These are phyloP conservation scores for Metrosideros polymorpha DNA, from an alignment of 441 rosid species.

Conservation along the genomic window DNA sequence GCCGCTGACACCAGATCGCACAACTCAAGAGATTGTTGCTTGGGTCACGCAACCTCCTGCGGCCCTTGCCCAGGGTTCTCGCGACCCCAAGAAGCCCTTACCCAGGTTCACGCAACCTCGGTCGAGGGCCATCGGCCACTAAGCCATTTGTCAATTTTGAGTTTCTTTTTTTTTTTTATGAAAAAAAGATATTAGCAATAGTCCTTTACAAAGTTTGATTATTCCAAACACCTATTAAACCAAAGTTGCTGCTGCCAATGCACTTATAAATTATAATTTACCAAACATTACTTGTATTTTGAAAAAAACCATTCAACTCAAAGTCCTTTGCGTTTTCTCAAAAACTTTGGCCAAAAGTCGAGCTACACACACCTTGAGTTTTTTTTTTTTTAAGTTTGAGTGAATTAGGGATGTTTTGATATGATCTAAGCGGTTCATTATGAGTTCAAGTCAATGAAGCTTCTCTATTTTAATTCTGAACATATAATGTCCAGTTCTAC, in stretches of 20 bases:
- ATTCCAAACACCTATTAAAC: background rate
- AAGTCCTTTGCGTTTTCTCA: background rate
- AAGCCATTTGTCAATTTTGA: background rate
- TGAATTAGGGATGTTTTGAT: background rate
- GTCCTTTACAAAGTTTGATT: background rate
- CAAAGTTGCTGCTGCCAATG: background rate
- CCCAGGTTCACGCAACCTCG: background rate
- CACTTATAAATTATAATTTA: background rate
- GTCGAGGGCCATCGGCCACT: fast-evolving
- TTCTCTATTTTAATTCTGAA: background rate
- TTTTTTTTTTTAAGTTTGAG: too few species aligned
- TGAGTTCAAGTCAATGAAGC: background rate
- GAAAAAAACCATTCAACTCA: fast-evolving
- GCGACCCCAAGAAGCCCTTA: background rate
- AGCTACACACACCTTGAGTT: background rate
- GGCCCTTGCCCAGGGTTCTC: too few species aligned
- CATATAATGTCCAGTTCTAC: background rate
- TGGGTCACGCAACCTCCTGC: too few species aligned
- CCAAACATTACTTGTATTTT: background rate
- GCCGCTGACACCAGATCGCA: too few species aligned
- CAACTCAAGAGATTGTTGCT: too few species aligned
- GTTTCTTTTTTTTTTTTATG: background rate
- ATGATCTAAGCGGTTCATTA: background rate
- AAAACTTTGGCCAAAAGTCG: background rate
- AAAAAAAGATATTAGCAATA: background rate